Percentiles rank a stretch among this genome's conserved stretches.
These are phyloP conservation scores for Backusella liffmaniae DNA, from an alignment of 192 early-diverging fungal species.

Conservation along the genomic window DNA sequence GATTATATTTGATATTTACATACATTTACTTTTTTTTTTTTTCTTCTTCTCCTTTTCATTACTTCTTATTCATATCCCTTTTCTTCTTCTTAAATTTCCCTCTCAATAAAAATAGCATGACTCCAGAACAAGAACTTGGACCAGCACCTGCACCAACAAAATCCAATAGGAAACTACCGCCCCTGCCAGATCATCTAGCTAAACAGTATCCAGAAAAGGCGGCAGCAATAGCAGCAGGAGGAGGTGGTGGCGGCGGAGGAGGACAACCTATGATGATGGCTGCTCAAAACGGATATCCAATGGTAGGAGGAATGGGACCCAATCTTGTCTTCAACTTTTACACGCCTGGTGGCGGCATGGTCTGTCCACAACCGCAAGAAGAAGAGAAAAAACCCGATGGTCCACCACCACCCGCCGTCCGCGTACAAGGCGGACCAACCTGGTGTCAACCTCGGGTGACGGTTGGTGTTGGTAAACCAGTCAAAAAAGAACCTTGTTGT, in stretches of 20 bases:
- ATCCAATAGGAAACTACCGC: neutral
- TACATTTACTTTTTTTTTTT: neutral
- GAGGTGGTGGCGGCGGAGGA: neutral
- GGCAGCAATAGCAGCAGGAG: neutral
- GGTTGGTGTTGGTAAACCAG: neutral
- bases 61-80: neutral
- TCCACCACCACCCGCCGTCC: neutral
- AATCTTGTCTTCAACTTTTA: slow-evolving; percentile 9
- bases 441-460: slow-evolving; percentile 2
- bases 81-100: neutral
- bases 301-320: slow-evolving; percentile 9
- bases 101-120: neutral
- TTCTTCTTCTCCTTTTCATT: neutral
- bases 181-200: neutral
- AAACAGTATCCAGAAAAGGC: neutral
- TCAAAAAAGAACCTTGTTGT: neutral
- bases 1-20: neutral
- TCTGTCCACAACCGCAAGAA: neutral
- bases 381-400: neutral
- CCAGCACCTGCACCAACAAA: neutral
- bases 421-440: slow-evolving; percentile 9
- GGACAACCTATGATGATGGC: neutral
- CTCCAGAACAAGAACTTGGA: neutral
- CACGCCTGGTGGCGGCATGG: neutral
- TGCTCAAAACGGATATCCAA: neutral